Evolutionary conservation across 805 yeast species (phyloP).

Genomic region (Hanseniaspora mollemarum): DNA sequence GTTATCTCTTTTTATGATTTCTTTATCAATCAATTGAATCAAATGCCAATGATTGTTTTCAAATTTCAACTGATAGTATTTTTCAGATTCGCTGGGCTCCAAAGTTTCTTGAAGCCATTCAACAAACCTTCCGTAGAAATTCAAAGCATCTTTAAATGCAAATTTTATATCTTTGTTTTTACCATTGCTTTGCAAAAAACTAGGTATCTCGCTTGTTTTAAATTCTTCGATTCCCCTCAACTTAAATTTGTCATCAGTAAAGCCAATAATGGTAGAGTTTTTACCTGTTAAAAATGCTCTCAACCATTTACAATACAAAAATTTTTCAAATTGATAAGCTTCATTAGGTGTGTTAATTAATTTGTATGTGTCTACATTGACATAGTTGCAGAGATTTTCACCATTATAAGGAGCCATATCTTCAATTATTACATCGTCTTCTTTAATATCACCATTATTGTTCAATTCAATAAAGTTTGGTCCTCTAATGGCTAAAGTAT

Average conservation of each 20-base stretch:
- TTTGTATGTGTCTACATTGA: slow-evolving; percentile 68
- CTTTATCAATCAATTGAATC: slow-evolving; percentile 34
- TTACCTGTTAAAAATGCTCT: slow-evolving; percentile 85
- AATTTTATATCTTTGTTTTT: slow-evolving; percentile 3
- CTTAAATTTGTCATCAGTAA: slow-evolving; percentile 60
- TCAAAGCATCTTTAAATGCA: slow-evolving; percentile 59
- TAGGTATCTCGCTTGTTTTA: slow-evolving; percentile 69
- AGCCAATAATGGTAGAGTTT: slow-evolving; percentile 72
- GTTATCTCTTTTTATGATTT: slow-evolving; percentile 32
- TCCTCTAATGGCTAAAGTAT: slow-evolving; percentile 5
- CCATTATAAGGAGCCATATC: slow-evolving; percentile 2
- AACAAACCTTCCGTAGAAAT: slow-evolving; percentile 74
- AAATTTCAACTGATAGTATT: slow-evolving; percentile 28
- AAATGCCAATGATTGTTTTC: slow-evolving; percentile 43
- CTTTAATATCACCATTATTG: background rate
- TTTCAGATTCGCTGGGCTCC: slow-evolving; percentile 8
- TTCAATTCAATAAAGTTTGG: slow-evolving; percentile 3
- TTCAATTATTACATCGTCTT: background rate
- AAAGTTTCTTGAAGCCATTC: slow-evolving; percentile 59
- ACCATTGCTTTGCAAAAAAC: slow-evolving; percentile 38
- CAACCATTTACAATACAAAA: slow-evolving; percentile 77
- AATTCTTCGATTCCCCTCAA: slow-evolving; percentile 62
- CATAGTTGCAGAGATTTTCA: slow-evolving; percentile 54
- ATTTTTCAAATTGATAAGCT: slow-evolving; percentile 58
- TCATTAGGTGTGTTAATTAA: slow-evolving; percentile 46